These are phyloP conservation scores for Aspergillus calidoustus DNA, from an alignment of 2,329 filamentous ascomycete genomes.

Conservation along the genomic window DNA sequence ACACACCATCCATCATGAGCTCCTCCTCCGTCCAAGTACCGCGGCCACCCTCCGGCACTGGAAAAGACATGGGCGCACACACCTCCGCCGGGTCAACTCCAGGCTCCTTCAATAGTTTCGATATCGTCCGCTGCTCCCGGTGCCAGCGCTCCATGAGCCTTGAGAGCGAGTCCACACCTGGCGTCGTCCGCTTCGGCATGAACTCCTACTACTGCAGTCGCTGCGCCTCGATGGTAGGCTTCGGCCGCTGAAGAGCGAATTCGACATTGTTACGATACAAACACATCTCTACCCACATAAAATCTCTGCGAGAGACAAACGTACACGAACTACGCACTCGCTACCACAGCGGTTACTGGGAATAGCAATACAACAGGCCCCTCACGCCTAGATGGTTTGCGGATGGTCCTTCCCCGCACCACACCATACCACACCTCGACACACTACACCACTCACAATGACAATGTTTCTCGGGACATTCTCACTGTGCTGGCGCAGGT, in stretches of 20 bases:
- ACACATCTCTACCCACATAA: background rate
- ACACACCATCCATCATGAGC: conserved; percentile 34
- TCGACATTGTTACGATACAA: background rate
- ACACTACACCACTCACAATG: conserved; percentile 1
- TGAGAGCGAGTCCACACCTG: conserved; percentile 40
- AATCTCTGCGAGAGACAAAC: background rate
- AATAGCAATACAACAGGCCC: background rate
- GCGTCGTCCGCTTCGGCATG: conserved; percentile 52
- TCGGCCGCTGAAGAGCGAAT: conserved; percentile 38
- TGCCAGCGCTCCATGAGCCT: conserved; percentile 53
- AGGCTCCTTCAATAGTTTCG: conserved; percentile 32
- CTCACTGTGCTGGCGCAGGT: conserved; percentile 26
- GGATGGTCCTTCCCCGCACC: conserved; percentile 5
- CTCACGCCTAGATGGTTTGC: background rate
- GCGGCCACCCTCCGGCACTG: conserved; percentile 30
- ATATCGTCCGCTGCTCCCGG: conserved; percentile 53
- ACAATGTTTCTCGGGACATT: conserved; percentile 13
- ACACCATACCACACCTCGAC: background rate
- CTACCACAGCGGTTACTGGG: background rate
- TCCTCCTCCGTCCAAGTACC: conserved; percentile 42
- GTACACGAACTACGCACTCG: background rate
- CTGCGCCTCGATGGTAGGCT: conserved; percentile 51
- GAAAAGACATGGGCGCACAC: conserved; percentile 27
- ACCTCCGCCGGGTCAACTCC: conserved; percentile 32
- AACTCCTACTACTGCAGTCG: conserved; percentile 56